Conservation (phyloP, 2,329 filamentous ascomycete genomes). For the Fusarium dlaminii region DNA sequence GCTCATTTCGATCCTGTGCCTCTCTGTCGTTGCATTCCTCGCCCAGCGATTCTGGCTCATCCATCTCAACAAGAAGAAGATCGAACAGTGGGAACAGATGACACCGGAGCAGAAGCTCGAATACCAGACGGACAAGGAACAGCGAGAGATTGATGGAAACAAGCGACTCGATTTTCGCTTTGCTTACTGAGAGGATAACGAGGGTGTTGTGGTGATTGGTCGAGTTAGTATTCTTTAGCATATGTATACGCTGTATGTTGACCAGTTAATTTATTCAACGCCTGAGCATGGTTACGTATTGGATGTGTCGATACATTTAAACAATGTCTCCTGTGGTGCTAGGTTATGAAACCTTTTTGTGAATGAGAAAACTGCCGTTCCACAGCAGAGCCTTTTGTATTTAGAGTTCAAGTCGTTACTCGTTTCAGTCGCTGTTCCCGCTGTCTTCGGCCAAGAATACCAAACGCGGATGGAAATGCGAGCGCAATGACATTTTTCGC, state of each 20-base stretch:
- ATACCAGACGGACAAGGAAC: slow-evolving; percentile 57
- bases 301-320: background rate
- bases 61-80: slow-evolving; percentile 60
- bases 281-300: background rate
- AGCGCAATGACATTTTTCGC: slow-evolving; percentile 10
- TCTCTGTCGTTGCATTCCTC: slow-evolving; percentile 61
- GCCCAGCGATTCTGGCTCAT: slow-evolving; percentile 56
- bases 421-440: background rate
- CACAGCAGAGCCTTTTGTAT: background rate
- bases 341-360: background rate
- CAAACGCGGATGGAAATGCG: background rate
- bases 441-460: slow-evolving; percentile 11
- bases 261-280: background rate
- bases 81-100: slow-evolving; percentile 57
- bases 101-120: slow-evolving; percentile 53
- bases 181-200: slow-evolving; percentile 45
- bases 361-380: background rate
- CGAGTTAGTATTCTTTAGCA: background rate
- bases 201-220: background rate
- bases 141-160: slow-evolving; percentile 58
- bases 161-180: slow-evolving; percentile 63
- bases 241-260: background rate
- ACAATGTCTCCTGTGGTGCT: background rate
- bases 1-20: slow-evolving; percentile 61
- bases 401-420: slow-evolving; percentile 8